Evolutionary conservation across 2,329 filamentous ascomycete genomes (phyloP).

Genomic region (Aspergillus bombycis): DNA sequence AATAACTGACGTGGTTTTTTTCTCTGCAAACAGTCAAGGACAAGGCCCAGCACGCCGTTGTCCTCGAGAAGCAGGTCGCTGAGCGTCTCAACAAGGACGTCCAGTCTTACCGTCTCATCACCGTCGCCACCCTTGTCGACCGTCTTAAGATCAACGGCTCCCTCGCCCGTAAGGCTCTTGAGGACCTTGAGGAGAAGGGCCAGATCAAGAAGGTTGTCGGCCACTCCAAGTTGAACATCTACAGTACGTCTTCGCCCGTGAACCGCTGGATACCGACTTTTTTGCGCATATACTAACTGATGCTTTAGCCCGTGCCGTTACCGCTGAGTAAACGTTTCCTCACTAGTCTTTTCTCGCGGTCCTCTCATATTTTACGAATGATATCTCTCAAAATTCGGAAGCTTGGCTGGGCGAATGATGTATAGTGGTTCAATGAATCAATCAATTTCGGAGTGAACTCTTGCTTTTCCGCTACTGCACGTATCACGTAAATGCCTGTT

Average conservation of each 20-base stretch:
- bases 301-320: constrained; percentile 45
- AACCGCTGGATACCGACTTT: not conserved
- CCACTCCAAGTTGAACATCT: constrained; percentile 98
- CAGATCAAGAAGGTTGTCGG: constrained; percentile 96
- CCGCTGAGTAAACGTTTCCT: constrained; percentile 47
- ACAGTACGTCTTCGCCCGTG: constrained; percentile 68
- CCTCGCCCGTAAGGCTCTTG: constrained; percentile 84
- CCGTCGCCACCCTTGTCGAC: constrained; percentile 97
- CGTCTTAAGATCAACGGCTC: constrained; percentile 99
- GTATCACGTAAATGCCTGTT: constrained; percentile 32
- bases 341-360: constrained; percentile 39
- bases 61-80: constrained; percentile 95
- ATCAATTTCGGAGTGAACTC: constrained; percentile 35
- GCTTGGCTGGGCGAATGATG: constrained; percentile 42
- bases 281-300: constrained; percentile 9
- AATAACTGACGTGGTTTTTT: constrained; percentile 20
- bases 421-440: constrained; percentile 34
- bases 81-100: constrained; percentile 99
- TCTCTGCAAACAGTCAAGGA: constrained; percentile 80
- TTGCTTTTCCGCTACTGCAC: constrained; percentile 31
- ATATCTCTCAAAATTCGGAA: constrained; percentile 41
- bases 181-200: constrained; percentile 96
- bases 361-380: constrained; percentile 41
- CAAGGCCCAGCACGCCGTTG: constrained; percentile 98
- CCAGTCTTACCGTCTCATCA: constrained; percentile 99